Conservation (phyloP, 1,139 yeast genomes). For the Protomyces macrosporus region DNA sequence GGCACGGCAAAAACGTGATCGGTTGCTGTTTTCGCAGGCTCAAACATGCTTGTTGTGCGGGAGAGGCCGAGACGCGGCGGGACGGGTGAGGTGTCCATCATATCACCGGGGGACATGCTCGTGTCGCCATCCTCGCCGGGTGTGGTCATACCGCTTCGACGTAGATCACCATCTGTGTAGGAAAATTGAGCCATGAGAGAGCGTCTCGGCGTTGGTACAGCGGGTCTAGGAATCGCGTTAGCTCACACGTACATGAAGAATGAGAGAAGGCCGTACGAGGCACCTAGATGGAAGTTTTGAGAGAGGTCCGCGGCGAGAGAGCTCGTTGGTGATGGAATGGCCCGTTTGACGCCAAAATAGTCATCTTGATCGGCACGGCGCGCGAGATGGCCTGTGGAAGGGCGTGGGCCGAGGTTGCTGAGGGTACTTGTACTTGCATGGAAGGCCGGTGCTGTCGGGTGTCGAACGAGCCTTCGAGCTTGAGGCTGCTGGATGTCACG, state of each 20-base stretch:
- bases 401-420: not conserved
- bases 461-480: not conserved
- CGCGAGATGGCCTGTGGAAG: too few relatives aligned
- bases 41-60: conserved; percentile 18
- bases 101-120: conserved; percentile 28
- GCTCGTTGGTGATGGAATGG: conserved; percentile 41
- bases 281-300: conserved; percentile 46
- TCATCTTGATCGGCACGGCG: not conserved
- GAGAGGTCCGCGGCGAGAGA: conserved; percentile 47
- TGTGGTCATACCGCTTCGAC: conserved; percentile 26
- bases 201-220: conserved; percentile 39
- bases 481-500: not conserved
- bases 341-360: not conserved
- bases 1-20: conserved; percentile 15
- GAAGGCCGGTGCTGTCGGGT: not conserved
- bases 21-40: not conserved
- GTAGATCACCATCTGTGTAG: conserved; percentile 27
- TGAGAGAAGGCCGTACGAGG: conserved; percentile 32
- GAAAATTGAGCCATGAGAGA: conserved; percentile 36
- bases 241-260: not conserved
- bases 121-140: conserved; percentile 30
- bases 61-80: conserved; percentile 27
- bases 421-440: not conserved
- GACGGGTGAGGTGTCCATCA: conserved; percentile 31
- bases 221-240: conserved; percentile 32